Base-by-base conservation (phyloP, 106 monocot genomes). In the Amphibolis antarctica region DNA sequence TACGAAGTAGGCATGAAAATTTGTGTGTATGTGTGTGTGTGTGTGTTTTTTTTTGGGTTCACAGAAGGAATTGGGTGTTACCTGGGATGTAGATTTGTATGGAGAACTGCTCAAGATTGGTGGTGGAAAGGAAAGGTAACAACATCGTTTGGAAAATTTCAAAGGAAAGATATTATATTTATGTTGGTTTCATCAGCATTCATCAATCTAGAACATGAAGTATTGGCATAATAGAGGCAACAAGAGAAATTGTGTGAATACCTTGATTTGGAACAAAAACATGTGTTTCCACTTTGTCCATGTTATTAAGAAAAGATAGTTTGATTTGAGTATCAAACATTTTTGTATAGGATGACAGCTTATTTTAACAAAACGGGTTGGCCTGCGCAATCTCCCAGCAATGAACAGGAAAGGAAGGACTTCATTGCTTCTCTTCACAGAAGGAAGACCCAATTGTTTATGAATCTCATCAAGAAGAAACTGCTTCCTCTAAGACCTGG, bases 41-140 rank as follows among this genome's bases (percentile, higher is more conserved):
- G 4, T 55, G 24, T 61, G 15, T 29, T 12, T 42, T 58, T 27
- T 19, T 26, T 9, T 63, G 18, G 22, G 12, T 17, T 24, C 47
- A 14, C 79, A 96, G 96, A 90, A 45, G 69, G 90, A 90, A 64
- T 74, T 96, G 66, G 84, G 86, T 60, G 86, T 96, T 24, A 81
- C 60, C 69, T 96, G 96, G 96, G 84, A 90, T 76, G 96, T 90
- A 28, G 82, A 86, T 28, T 73, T 96, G 25, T 96, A 96, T 75
- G 96, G 96, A 25, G 86, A 96, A 67, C 59, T 96, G 69, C 86
- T 96, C 58, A 96, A 85, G 75, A 96, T 96, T 71, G 96, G 96
- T 26, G 96, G 96, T 54, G 96, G 96, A 66, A 96, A 96, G 74
- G 96, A 96, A 57, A 96, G 96, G 96, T 96, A 71, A 66, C 13